Base-by-base conservation (phyloP, 352 stramenopile species). In the Pelagophyceae sp. region DNA sequence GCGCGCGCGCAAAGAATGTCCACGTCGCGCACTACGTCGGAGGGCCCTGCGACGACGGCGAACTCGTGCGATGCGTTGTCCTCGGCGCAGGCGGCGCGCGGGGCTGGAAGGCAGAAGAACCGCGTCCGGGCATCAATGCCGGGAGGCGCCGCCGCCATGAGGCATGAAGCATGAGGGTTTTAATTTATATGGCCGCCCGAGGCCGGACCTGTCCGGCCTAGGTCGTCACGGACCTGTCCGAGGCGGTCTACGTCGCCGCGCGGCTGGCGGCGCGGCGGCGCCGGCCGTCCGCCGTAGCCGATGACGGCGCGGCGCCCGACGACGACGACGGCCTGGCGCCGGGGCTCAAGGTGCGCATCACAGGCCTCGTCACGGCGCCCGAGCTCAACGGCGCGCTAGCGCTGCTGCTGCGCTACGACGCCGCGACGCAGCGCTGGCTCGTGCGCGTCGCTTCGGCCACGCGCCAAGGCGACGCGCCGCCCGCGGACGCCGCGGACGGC, bases 31-130 rank as follows among this genome's bases (percentile, higher is more conserved):
- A 83, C 63, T 80, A 77, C 38, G 58, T 65, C n/a, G 80, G 80
- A 17, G 80, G 80, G 1, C 80, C 80, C 27, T 83, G 80, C 38
- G 80, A 83, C 58, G 40, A 67, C 27, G 40, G 76, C 37, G 32
- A 23, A 15, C 54, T 83, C 61, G 38, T 72, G 0, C 32, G 54
- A 0, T 83, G 80, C 72, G 19, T 83, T 27, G 78, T 83, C 2
- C 77, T 79, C 37, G 80, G 80, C 31, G 38, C 67, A 27, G 77
- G 77, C 27, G 71, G 75, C 23, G 61, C 31, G 72, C 69, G 71
- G 2, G 79, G 79, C 23, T 83, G 64, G 31, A 82, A 72, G 33
- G n/a, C n/a, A n/a, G n/a, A n/a, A n/a, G n/a, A n/a, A n/a, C n/a
- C n/a, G n/a, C n/a, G n/a, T n/a, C n/a, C n/a, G n/a, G n/a, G n/a